phyloP scores from a whole-genome alignment of 768 basidiomycete species.

The Boletus sp. region DNA sequence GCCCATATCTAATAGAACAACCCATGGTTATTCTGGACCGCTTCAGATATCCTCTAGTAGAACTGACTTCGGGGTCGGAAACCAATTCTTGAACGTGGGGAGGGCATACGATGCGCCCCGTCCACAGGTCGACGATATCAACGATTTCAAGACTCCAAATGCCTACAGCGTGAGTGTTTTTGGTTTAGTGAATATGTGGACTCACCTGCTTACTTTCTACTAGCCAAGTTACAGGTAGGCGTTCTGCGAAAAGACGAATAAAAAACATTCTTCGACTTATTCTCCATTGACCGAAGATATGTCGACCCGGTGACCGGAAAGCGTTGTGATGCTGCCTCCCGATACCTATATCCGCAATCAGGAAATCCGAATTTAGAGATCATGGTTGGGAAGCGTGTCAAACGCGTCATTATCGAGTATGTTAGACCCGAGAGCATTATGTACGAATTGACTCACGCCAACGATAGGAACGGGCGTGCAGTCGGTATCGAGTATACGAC shows the following conservation, averaged over 20 bases:
- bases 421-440: neutral
- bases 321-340: slow-evolving; percentile 31
- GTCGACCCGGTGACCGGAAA: slow-evolving; percentile 42
- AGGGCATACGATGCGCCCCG: slow-evolving; percentile 49
- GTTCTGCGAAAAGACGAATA: neutral
- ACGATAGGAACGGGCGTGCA: slow-evolving; percentile 31
- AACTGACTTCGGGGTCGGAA: slow-evolving; percentile 16
- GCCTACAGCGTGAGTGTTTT: slow-evolving; percentile 25
- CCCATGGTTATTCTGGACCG: slow-evolving; percentile 38
- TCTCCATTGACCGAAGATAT: slow-evolving; percentile 40
- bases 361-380: slow-evolving; percentile 30
- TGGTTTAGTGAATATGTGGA: neutral
- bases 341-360: slow-evolving; percentile 36
- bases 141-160: slow-evolving; percentile 37
- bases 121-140: slow-evolving; percentile 43
- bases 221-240: slow-evolving; percentile 22
- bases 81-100: slow-evolving; percentile 48
- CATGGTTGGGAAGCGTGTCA: slow-evolving; percentile 21
- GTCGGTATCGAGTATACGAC: slow-evolving; percentile 35
- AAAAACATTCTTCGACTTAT: neutral
- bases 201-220: neutral
- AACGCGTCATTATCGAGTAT: neutral
- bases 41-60: slow-evolving; percentile 22
- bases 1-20: slow-evolving; percentile 27
- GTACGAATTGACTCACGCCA: neutral